Base-by-base conservation (phyloP, 352 stramenopile genomes). In the Phytophthora podocarpi region DNA sequence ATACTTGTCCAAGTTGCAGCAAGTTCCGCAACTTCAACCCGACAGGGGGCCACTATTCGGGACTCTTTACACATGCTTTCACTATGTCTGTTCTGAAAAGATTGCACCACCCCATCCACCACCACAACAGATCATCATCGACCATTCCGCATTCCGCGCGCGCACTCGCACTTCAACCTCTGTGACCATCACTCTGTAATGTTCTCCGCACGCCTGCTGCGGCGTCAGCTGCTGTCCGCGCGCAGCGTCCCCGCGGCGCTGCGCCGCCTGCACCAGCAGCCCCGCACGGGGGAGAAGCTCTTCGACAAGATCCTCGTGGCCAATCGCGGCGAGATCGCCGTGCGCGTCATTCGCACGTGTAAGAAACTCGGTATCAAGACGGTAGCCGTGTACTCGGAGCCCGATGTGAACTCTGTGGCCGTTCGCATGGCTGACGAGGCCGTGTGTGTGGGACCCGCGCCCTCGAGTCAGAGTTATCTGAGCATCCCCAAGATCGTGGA, bases 321-420 rank as follows among this genome's bases (percentile, higher is more conserved):
- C 21, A 98, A 98, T 70, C 82, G 89, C 41, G 90, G 90, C 35
- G 96, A 99, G 82, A 99, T 99, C 67, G 87, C 92, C 16, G 89
- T 93, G 70, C 91, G 96, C 30, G 87, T 99, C 32, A 96, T 98
- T 52, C 75, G 91, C 53, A 98, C 95, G 28, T 96, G 90, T 49
- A 70, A 80, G 13, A 72, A 84, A 13, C 62, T 98, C n/a, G 87
- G 82, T 16, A 98, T 98, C 61, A 82, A 97, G 62, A 98, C 95
- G 0, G 95, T 99, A 15, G 96, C 93, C 7, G 85, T 98, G 45
- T 98, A 98, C 69, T 97, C 87, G 16, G 93, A 97, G 49, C 79
- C 91, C 3, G 95, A 99, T 74, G 81, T 78, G 20, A 76, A 93
- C 65, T 81, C 88, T 18, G 64, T 91, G 53, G 88, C 96, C 47